Conservation (phyloP, 2,329 filamentous ascomycete genomes). For the Atkinsonella hypoxylon region DNA sequence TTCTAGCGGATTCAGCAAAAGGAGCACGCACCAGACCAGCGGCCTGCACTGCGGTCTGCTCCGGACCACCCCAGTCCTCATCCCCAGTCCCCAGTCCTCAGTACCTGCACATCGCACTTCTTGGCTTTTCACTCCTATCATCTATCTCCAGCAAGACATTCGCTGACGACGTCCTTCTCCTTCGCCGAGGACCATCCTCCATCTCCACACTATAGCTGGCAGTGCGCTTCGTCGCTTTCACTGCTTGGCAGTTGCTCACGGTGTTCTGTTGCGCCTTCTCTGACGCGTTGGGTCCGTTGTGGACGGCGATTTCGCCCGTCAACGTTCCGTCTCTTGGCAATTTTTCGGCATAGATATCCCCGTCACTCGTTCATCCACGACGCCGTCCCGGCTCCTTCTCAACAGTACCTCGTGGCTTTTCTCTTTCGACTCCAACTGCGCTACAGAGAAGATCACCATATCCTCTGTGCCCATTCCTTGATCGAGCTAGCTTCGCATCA, state of each 20-base stretch:
- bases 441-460: neutral
- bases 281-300: slow-evolving; percentile 1
- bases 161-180: neutral
- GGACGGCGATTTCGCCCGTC: neutral
- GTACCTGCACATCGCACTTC: neutral
- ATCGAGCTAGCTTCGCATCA: neutral
- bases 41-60: no score
- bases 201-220: slow-evolving; percentile 1
- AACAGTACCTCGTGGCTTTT: neutral
- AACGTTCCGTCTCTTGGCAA: neutral
- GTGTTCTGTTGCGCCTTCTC: neutral
- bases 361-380: slow-evolving; percentile 5
- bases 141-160: neutral
- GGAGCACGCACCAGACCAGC: neutral
- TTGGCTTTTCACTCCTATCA: neutral
- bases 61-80: no score
- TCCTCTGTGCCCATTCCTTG: neutral
- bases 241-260: neutral
- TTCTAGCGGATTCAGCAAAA: neutral
- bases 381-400: neutral
- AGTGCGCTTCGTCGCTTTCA: neutral
- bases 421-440: neutral
- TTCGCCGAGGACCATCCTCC: neutral
- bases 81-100: no score
- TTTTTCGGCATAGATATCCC: neutral